Evolutionary conservation across 2,329 filamentous ascomycete species (phyloP).

Genomic region (Aspergillus sclerotialis): DNA sequence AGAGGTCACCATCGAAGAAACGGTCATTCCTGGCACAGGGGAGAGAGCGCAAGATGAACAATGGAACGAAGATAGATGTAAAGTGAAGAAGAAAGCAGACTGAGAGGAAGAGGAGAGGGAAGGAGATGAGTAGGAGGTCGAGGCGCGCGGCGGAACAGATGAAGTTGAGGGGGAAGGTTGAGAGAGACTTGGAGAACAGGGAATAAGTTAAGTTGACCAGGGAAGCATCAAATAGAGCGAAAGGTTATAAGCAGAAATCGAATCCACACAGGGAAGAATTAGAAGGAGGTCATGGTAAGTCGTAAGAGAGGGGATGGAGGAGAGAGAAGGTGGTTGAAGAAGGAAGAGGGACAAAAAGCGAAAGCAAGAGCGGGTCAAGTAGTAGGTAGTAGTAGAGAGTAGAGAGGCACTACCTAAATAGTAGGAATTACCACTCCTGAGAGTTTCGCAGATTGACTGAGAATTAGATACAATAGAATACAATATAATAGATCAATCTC

Average conservation of each 20-base stretch:
- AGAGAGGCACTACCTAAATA: too few species aligned
- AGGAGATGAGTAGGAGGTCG: slow-evolving; percentile 7
- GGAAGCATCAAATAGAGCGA: too few species aligned
- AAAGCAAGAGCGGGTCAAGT: slow-evolving; percentile 10
- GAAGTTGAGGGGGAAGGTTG: slow-evolving; percentile 6
- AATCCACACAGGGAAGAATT: too few species aligned
- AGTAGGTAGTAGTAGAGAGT: not conserved
- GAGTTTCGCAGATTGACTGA: too few species aligned
- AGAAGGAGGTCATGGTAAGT: slow-evolving; percentile 11
- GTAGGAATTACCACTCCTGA: too few species aligned
- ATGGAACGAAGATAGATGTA: slow-evolving; percentile 13
- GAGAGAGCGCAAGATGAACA: slow-evolving; percentile 17
- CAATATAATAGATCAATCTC: not conserved
- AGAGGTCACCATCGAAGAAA: slow-evolving; percentile 29
- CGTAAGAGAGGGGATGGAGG: slow-evolving; percentile 8
- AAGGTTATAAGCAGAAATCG: too few species aligned
- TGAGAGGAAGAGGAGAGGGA: slow-evolving; percentile 12
- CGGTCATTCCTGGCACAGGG: slow-evolving; percentile 34
- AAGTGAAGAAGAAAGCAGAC: slow-evolving; percentile 12
- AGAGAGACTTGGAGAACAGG: too few species aligned
- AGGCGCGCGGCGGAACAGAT: slow-evolving; percentile 15
- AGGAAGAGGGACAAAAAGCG: slow-evolving; percentile 12
- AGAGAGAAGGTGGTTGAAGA: slow-evolving; percentile 12
- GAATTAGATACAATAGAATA: too few species aligned
- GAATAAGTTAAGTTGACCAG: too few species aligned